Evolutionary conservation across 2,329 filamentous ascomycete species (phyloP).

Genomic region (Tetracladium maxilliforme): DNA sequence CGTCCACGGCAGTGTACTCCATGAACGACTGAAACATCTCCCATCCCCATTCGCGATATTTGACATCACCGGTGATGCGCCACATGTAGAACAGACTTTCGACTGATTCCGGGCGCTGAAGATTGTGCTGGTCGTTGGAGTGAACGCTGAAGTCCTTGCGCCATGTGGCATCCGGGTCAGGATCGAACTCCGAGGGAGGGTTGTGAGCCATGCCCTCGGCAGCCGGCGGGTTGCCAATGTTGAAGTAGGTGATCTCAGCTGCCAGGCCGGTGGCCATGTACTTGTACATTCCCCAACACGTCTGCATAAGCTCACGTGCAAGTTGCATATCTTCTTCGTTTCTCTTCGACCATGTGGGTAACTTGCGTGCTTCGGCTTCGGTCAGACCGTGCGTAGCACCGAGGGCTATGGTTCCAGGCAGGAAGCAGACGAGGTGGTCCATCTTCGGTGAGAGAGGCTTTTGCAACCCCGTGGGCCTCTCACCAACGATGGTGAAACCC

Average conservation of each 20-base stretch:
- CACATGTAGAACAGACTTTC: conserved; percentile 98
- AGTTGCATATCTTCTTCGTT: conserved; percentile 81
- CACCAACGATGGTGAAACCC: conserved; percentile 78
- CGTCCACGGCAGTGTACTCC: conserved; percentile 66
- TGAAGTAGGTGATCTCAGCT: conserved; percentile 86
- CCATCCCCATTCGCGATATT: conserved; percentile 95
- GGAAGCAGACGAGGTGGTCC: conserved; percentile 96
- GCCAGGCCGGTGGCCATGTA: conserved; percentile 83
- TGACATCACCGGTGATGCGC: conserved; percentile 81
- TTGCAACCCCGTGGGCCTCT: conserved; percentile 62
- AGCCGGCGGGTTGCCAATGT: conserved; percentile 53
- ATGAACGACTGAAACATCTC: conserved; percentile 93
- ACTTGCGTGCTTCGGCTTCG: conserved; percentile 60
- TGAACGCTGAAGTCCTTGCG: conserved; percentile 69
- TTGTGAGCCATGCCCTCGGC: conserved; percentile 39
- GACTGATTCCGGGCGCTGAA: conserved; percentile 92
- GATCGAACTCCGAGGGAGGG: conserved; percentile 33
- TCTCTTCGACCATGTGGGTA: conserved; percentile 56
- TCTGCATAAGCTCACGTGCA: conserved; percentile 83
- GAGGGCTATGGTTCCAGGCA: conserved; percentile 89
- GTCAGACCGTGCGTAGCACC: conserved; percentile 68
- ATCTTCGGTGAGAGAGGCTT: conserved; percentile 68
- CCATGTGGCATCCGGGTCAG: conserved; percentile 46
- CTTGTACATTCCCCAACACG: conserved; percentile 97
- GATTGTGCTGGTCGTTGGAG: conserved; percentile 72